Conservation (phyloP, 345 rosid species). For the Raphanus sativus region DNA sequence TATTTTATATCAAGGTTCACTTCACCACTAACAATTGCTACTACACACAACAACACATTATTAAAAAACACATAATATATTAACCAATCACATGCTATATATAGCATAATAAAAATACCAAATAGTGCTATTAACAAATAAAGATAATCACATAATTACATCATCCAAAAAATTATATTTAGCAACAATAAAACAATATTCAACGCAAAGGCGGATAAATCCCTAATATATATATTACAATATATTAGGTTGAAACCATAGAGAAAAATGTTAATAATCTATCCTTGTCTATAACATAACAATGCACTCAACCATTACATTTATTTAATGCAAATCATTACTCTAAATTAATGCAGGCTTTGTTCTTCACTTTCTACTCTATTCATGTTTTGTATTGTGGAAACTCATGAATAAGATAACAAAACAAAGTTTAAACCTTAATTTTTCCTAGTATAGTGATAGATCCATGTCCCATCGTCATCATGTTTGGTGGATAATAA, state of each 20-base stretch:
- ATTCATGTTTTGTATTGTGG: background rate
- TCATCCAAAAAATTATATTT: too few relatives aligned
- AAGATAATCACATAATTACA: too few relatives aligned
- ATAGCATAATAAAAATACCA: too few relatives aligned
- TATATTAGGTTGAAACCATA: background rate
- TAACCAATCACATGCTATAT: too few relatives aligned
- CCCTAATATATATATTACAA: background rate
- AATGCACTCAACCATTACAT: background rate
- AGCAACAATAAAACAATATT: too few relatives aligned
- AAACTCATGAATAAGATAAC: constrained; percentile 8
- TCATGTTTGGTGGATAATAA: constrained; percentile 8
- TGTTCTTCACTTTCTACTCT: background rate
- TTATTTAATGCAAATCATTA: background rate
- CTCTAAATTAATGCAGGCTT: background rate
- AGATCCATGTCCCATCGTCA: constrained; percentile 10
- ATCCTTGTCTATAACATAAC: background rate
- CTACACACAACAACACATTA: too few relatives aligned
- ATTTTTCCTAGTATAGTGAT: constrained; percentile 5
- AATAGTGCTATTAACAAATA: too few relatives aligned
- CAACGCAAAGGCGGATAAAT: too few relatives aligned
- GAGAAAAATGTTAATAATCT: background rate
- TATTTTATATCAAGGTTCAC: too few relatives aligned
- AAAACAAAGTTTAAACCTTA: background rate
- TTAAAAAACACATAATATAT: too few relatives aligned
- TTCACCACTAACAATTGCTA: too few relatives aligned